phyloP scores from a whole-genome alignment of 805 yeast genomes.

The Candida ficus region DNA sequence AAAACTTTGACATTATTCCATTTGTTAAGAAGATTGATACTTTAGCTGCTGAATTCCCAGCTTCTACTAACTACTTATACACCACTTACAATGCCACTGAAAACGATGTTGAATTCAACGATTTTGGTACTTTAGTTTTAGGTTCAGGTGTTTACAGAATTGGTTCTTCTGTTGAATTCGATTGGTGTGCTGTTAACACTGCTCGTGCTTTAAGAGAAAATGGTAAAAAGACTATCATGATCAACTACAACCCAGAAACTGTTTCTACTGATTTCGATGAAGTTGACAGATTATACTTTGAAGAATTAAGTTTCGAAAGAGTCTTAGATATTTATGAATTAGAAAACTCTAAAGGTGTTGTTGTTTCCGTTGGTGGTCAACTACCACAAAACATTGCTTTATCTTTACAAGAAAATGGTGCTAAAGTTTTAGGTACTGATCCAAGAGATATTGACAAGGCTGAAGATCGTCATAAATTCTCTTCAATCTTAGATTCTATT shows the following conservation, averaged over 20 bases:
- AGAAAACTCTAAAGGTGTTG: conserved; percentile 85
- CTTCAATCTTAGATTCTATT: conserved; percentile 87
- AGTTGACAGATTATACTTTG: conserved; percentile 95
- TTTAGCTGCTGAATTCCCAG: conserved; percentile 98
- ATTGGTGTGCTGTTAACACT: conserved; percentile 98
- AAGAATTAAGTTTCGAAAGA: conserved; percentile 91
- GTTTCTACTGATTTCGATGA: conserved; percentile 98
- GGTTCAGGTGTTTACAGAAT: conserved; percentile 99
- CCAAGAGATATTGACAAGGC: conserved; percentile 96
- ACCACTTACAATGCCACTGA: conserved; percentile 91
- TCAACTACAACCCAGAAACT: conserved; percentile 97
- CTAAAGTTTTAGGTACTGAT: conserved; percentile 86
- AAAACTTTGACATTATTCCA: conserved; percentile 75
- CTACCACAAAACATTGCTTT: conserved; percentile 96
- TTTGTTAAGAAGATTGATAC: conserved; percentile 97
- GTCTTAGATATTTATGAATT: conserved; percentile 96
- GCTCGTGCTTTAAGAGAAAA: conserved; percentile 87
- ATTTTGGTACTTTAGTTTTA: conserved; percentile 87
- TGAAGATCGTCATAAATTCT: conserved; percentile 97
- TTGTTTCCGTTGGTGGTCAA: conserved; percentile 97
- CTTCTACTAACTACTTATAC: conserved; percentile 90
- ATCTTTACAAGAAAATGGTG: conserved; percentile 71
- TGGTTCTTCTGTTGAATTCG: conserved; percentile 97
- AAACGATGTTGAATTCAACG: conserved; percentile 80
- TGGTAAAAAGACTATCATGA: conserved; percentile 90